Evolutionary conservation across 129 eudicot species (phyloP).

Genomic region (Sambucus nigra): DNA sequence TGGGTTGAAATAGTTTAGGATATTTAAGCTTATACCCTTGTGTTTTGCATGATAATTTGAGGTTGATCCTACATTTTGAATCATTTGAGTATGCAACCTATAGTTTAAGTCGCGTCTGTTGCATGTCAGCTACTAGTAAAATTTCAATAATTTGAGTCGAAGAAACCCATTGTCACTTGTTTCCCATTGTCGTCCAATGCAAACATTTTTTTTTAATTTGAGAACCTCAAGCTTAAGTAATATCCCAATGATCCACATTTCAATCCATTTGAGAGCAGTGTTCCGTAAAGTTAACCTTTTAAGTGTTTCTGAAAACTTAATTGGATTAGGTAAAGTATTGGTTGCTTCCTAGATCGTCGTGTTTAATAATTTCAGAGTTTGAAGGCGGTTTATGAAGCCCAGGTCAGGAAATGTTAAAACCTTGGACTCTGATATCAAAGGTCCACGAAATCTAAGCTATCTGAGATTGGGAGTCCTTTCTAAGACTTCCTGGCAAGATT

Average conservation of each 20-base stretch:
- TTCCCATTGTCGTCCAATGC: neutral
- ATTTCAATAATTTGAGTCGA: slow-evolving; percentile 9
- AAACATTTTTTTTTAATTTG: neutral
- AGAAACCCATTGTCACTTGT: neutral
- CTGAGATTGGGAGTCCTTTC: slow-evolving; percentile 3
- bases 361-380: slow-evolving; percentile 1
- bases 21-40: too few species aligned
- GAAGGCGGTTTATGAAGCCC: neutral
- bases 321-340: neutral
- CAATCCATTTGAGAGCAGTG: slow-evolving; percentile 4
- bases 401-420: slow-evolving; percentile 9
- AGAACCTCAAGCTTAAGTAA: slow-evolving; percentile 12
- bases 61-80: too few species aligned
- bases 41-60: too few species aligned
- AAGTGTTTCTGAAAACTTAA: neutral
- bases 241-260: neutral
- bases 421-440: neutral
- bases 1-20: too few species aligned
- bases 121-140: too few species aligned
- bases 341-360: neutral
- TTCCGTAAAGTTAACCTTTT: slow-evolving; percentile 5
- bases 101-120: too few species aligned
- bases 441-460: slow-evolving; percentile 13
- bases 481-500: neutral
- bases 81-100: too few species aligned